These are phyloP conservation scores for Sanghuangporus sanghuang DNA, from an alignment of 1,284 basidiomycete species.

Conservation along the genomic window DNA sequence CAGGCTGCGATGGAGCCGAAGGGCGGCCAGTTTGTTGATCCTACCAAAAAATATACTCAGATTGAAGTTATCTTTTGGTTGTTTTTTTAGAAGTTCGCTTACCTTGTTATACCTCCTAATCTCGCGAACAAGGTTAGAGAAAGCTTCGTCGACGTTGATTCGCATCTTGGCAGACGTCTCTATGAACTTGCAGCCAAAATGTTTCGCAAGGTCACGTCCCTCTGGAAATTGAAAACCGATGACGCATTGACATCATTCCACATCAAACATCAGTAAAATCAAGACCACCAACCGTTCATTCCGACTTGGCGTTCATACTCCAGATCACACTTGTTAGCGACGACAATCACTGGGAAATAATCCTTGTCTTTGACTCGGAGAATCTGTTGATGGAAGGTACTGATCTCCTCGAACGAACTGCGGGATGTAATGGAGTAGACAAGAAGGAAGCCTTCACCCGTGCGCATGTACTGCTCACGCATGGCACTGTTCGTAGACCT, in stretches of 20 bases:
- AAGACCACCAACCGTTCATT: conserved; percentile 71
- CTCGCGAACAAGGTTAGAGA: conserved; percentile 92
- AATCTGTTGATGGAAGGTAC: conserved; percentile 97
- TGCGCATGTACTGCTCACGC: conserved; percentile 97
- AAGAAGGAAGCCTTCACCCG: conserved; percentile 96
- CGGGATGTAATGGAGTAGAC: conserved; percentile 99
- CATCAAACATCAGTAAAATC: not conserved
- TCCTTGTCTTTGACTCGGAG: conserved; percentile 97
- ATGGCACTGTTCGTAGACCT: conserved; percentile 61
- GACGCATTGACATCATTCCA: not conserved
- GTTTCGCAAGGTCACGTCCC: conserved; percentile 95
- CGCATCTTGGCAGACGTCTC: conserved; percentile 99
- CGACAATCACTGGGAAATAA: conserved; percentile 95
- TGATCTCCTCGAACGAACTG: conserved; percentile 97
- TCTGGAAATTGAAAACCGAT: conserved; percentile 44
- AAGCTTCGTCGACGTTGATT: conserved; percentile 99
- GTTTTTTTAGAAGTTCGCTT: conserved; percentile 13
- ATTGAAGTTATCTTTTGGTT: not conserved
- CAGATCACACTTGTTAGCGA: conserved; percentile 98
- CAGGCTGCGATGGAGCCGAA: conserved; percentile 33
- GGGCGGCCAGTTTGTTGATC: conserved; percentile 62
- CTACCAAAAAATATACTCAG: conserved; percentile 26
- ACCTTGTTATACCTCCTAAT: conserved; percentile 97
- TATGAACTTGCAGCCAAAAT: conserved; percentile 96
- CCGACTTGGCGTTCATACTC: conserved; percentile 98